Percentiles rank a stretch among this genome's conserved stretches.
Conservation (phyloP, 177 flowering plant species). For the Vitis hybrid region DNA sequence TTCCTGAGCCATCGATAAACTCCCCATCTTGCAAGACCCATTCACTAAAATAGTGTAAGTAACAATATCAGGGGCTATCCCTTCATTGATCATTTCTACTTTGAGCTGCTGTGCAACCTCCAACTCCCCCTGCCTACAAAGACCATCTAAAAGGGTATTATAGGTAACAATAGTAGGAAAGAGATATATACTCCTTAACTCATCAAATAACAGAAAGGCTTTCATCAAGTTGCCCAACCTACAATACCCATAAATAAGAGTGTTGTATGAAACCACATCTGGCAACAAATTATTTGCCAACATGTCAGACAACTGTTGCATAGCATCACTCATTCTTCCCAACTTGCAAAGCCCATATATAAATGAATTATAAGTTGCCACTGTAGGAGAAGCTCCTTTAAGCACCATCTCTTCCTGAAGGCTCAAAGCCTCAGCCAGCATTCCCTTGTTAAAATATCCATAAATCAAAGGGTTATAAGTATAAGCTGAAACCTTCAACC, state of each 20-base stretch:
- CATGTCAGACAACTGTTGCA: conserved; percentile 43
- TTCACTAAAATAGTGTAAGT: conserved; percentile 64
- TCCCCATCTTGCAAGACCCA: conserved; percentile 49
- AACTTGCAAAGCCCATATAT: conserved; percentile 50
- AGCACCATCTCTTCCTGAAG: conserved; percentile 49
- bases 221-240: conserved; percentile 41
- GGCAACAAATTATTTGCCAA: conserved; percentile 41
- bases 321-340: conserved; percentile 55
- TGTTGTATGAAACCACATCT: conserved; percentile 63
- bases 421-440: conserved; percentile 44
- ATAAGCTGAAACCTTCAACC: conserved; percentile 47
- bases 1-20: conserved; percentile 41
- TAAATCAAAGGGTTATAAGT: conserved; percentile 62
- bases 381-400: conserved; percentile 47
- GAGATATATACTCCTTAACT: conserved; percentile 31
- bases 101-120: conserved; percentile 49
- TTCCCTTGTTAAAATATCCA: conserved; percentile 53
- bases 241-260: conserved; percentile 66
- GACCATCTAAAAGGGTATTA: conserved; percentile 63
- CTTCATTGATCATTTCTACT: conserved; percentile 46
- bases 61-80: conserved; percentile 54
- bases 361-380: conserved; percentile 51
- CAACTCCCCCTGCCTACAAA: conserved; percentile 47
- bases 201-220: conserved; percentile 55
- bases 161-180: conserved; percentile 59